Evolutionary conservation across 2,329 filamentous ascomycete genomes (phyloP), one percentile per base, ranked within the genome.

Genomic region (Epicoccum sorghinum): DNA sequence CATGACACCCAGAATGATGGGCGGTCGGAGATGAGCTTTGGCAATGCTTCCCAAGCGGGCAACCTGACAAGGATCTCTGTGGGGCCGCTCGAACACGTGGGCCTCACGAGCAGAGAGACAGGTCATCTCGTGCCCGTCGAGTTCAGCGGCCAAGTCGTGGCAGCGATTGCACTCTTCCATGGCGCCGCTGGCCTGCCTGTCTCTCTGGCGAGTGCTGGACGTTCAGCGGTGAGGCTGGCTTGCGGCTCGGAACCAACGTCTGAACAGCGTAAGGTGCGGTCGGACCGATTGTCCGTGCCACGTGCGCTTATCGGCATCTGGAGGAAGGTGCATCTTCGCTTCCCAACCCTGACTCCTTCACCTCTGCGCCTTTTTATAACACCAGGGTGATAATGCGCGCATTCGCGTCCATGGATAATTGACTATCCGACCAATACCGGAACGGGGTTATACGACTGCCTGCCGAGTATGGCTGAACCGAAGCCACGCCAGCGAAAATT

Each of bases 401-500:
- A 46, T 55, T 13, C 12, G 42, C 37, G 45, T 30, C 37, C 52
- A 55, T 55, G 52, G 52, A 46, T 47, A 38, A 50, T 46, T 55
- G 52, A 55, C 52, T 55, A 50, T 46, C 52, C 46, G 52, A 55
- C 42, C 52, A 47, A 39, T 47, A 23, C 42, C 46, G 46, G 52
- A 12, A 46, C 25, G 18, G 49, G 46, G 41, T 27, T 39, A 42
- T 55, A 36, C 52, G 46, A 39, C 41, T 55, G 41, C 46, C 52
- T 50, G 52, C 60, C 46, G 58, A 68, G 36, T 60, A 73, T 71
- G 70, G 68, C 59, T 62, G 69, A 73, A 33, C 42, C 61, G 35
- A 68, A 66, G 45, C 64, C 69, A 14, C 66, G 71, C 39, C 70
- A 74, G 49, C 65, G 71, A 45, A 73, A 69, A 60, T 74, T 73